These are phyloP conservation scores for Ceratopteris richardii DNA, from an alignment of 75 land plant species.

Conservation along the genomic window DNA sequence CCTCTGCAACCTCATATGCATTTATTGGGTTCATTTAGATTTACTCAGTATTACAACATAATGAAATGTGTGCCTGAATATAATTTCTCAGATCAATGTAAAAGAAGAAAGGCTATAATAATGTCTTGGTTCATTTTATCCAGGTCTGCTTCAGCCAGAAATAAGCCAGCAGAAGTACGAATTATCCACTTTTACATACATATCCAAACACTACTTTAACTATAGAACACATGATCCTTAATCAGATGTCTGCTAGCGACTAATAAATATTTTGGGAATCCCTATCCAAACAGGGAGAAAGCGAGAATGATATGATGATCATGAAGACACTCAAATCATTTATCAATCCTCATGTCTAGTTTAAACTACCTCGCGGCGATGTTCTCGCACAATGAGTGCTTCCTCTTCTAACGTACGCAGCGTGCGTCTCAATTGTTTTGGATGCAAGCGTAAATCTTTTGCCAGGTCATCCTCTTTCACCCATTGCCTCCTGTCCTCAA, in stretches of 20 bases:
- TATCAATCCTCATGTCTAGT: too few relatives aligned
- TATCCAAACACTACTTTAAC: background rate
- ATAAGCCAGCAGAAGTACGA: too few relatives aligned
- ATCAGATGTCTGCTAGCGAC: background rate
- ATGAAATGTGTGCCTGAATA: too few relatives aligned
- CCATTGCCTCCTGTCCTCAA: slow-evolving; percentile 83
- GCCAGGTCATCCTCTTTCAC: slow-evolving; percentile 97
- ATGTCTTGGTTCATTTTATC: too few relatives aligned
- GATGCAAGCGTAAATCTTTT: slow-evolving; percentile 69
- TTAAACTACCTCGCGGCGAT: slow-evolving; percentile 64
- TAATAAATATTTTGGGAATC: background rate
- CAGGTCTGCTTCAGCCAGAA: too few relatives aligned
- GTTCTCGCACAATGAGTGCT: slow-evolving; percentile 70
- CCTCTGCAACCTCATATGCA: too few relatives aligned
- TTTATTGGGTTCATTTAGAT: too few relatives aligned
- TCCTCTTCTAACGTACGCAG: slow-evolving; percentile 82
- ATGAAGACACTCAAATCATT: background rate
- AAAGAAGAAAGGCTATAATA: too few relatives aligned
- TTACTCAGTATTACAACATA: too few relatives aligned
- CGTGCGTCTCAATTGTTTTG: slow-evolving; percentile 82
- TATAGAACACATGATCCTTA: too few relatives aligned
- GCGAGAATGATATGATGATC: background rate
- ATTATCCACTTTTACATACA: too few relatives aligned
- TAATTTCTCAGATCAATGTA: too few relatives aligned
- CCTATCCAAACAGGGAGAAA: background rate